Percentiles rank a stretch among this genome's conserved stretches.
phyloP scores from a whole-genome alignment of 2,329 filamentous ascomycete genomes.

The Epichloe glyceriae region DNA sequence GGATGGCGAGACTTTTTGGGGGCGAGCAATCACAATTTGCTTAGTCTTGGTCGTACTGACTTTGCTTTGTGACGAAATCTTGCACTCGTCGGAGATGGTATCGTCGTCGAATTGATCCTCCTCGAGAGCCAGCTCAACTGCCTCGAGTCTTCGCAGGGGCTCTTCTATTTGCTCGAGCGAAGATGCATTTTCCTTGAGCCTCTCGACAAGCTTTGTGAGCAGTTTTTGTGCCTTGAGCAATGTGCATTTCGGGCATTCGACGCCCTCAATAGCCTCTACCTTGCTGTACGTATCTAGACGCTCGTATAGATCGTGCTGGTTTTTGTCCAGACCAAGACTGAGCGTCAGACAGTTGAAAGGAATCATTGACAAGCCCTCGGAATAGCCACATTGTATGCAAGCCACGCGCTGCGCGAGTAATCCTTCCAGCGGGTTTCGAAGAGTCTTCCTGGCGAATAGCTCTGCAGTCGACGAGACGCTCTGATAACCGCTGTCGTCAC shows the following conservation, averaged over 20 bases:
- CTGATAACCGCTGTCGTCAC: slow-evolving; percentile 45
- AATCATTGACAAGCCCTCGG: slow-evolving; percentile 77
- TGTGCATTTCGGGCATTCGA: slow-evolving; percentile 87
- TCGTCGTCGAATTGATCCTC: slow-evolving; percentile 68
- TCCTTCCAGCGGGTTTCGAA: slow-evolving; percentile 74
- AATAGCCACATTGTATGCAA: slow-evolving; percentile 74
- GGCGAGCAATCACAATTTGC: slow-evolving; percentile 77
- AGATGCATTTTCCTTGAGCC: slow-evolving; percentile 19
- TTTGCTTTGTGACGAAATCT: slow-evolving; percentile 52
- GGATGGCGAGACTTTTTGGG: slow-evolving; percentile 68
- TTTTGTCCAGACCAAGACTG: slow-evolving; percentile 52
- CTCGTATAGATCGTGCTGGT: slow-evolving; percentile 58
- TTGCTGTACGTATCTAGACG: slow-evolving; percentile 75
- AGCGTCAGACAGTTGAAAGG: slow-evolving; percentile 91
- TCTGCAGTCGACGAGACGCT: slow-evolving; percentile 29
- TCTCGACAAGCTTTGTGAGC: slow-evolving; percentile 33
- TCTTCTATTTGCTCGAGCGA: slow-evolving; percentile 39
- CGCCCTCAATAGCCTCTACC: slow-evolving; percentile 74
- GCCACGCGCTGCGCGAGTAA: slow-evolving; percentile 78
- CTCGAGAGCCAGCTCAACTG: slow-evolving; percentile 58
- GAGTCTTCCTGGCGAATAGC: slow-evolving; percentile 22
- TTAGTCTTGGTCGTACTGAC: slow-evolving; percentile 75
- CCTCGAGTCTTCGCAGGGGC: slow-evolving; percentile 42
- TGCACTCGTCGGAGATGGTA: slow-evolving; percentile 49
- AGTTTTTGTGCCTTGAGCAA: slow-evolving; percentile 45